Evolutionary conservation across 2,329 filamentous ascomycete species (phyloP).

Genomic region (Epichloe sp.): DNA sequence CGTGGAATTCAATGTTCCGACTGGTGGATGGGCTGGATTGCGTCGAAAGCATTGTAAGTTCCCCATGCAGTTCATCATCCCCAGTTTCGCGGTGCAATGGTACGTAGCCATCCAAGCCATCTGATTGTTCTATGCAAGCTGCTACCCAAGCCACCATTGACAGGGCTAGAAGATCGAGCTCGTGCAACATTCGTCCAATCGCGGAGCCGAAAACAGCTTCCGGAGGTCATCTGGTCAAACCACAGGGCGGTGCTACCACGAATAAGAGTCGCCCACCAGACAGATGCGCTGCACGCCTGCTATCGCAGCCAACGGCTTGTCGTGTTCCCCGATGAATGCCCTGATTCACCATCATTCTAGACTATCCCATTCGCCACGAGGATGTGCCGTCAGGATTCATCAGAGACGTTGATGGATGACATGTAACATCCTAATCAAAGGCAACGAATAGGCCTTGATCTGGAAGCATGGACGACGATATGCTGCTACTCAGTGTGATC

Average conservation of each 20-base stretch:
- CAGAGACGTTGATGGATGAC: not conserved
- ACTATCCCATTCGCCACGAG: not conserved
- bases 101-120: not conserved
- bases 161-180: not conserved
- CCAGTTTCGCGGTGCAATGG: not conserved
- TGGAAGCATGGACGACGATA: too few species aligned
- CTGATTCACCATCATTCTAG: not conserved
- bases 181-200: not conserved
- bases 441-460: not conserved
- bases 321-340: not conserved
- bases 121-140: not conserved
- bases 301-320: too few species aligned
- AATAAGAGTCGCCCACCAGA: conserved; percentile 1
- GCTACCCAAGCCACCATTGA: not conserved
- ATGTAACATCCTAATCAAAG: not conserved
- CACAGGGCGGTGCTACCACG: not conserved
- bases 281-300: not conserved
- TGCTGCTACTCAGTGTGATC: too few species aligned
- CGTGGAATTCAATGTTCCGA: conserved; percentile 1
- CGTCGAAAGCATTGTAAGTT: not conserved
- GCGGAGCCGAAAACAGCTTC: not conserved
- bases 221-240: conserved; percentile 5
- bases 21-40: not conserved
- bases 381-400: not conserved
- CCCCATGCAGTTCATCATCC: not conserved